Base-by-base conservation (phyloP, 1,284 basidiomycete genomes). In the Rhizoctonia solani region DNA sequence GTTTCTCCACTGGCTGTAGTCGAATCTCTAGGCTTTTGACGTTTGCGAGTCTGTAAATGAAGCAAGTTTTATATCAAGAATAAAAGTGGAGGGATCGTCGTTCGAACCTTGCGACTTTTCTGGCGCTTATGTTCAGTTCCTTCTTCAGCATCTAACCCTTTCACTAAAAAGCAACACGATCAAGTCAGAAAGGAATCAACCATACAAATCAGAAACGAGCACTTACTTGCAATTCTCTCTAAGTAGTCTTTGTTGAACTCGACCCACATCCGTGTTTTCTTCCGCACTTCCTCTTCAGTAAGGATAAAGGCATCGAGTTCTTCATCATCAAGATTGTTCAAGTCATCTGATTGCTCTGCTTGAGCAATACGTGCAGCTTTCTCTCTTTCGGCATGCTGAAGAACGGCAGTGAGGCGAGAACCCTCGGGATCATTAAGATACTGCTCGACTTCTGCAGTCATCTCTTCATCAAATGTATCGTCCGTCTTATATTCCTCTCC, bases 191-290 rank as follows among this genome's bases (percentile, higher is more conserved):
- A 75, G 77, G 27, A 66, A 67, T 74, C 69, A 41, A 61, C 68
- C 25, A 70, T 59, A 47, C 50, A 37, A 65, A 14, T 39, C 58
- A 46, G 34, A 37, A 25, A 14, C n/a, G 9, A 25, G 23, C 47
- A 81, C 86, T 76, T 74, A 92, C 92, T 87, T 69, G 92, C 93
- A 50, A 95, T 81, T 32, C 90, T 88, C 76, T 97, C 92, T 55
- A 99, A 79, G 79, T 97, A 99, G 63, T 97, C 94, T 71, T 86
- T 86, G 78, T 99, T 99, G 75, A 95, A 83, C 78, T 96, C 94
- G 69, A 98, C 92, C 97, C 97, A 99, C 19, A 99, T 87, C 27
- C 95, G 87, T 74, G 96, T 94, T 76, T 95, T 97, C 74, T 94
- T 85, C 75, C 84, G 86, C 4, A 93, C 89, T 77, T 98, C 96